Evolutionary conservation across 2,329 filamentous ascomycete genomes (phyloP).

Genomic region (Zasmidium cellare): DNA sequence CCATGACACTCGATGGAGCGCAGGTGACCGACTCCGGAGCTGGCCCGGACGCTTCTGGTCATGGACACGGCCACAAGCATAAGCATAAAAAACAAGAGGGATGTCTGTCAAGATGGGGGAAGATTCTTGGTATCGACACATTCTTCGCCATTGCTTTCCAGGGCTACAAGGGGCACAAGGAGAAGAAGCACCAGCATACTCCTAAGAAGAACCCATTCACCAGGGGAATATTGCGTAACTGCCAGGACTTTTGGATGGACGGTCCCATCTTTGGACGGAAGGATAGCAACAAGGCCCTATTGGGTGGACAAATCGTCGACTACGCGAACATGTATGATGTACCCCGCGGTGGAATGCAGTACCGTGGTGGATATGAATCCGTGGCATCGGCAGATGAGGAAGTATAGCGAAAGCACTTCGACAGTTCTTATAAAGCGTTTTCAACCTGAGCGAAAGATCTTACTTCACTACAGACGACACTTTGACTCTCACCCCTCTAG

Average conservation of each 20-base stretch:
- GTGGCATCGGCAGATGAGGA: conserved; percentile 52
- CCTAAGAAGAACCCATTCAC: conserved; percentile 77
- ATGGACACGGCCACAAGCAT: conserved; percentile 38
- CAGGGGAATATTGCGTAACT: conserved; percentile 80
- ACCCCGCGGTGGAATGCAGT: conserved; percentile 66
- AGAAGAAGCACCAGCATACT: conserved; percentile 34
- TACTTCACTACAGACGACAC: no score
- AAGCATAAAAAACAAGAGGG: conserved; percentile 60
- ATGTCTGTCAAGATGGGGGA: conserved; percentile 76
- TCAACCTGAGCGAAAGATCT: no score
- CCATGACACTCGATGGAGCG: conserved; percentile 64
- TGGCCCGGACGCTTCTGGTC: conserved; percentile 57
- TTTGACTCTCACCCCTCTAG: conserved; percentile 7
- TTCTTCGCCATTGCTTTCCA: conserved; percentile 88
- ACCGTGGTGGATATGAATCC: conserved; percentile 60
- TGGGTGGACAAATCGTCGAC: conserved; percentile 78
- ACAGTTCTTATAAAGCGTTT: no score
- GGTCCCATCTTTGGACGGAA: conserved; percentile 76
- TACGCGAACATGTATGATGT: conserved; percentile 90
- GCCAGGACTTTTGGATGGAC: conserved; percentile 95
- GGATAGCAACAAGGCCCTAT: conserved; percentile 69
- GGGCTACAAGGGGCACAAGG: conserved; percentile 61
- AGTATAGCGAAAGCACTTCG: conserved; percentile 12
- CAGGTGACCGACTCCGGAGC: conserved; percentile 68
- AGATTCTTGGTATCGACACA: conserved; percentile 84